Percentiles rank a stretch among this genome's conserved stretches.
Evolutionary conservation across 768 basidiomycete genomes (phyloP).

Genomic region (Amanita molliuscula): DNA sequence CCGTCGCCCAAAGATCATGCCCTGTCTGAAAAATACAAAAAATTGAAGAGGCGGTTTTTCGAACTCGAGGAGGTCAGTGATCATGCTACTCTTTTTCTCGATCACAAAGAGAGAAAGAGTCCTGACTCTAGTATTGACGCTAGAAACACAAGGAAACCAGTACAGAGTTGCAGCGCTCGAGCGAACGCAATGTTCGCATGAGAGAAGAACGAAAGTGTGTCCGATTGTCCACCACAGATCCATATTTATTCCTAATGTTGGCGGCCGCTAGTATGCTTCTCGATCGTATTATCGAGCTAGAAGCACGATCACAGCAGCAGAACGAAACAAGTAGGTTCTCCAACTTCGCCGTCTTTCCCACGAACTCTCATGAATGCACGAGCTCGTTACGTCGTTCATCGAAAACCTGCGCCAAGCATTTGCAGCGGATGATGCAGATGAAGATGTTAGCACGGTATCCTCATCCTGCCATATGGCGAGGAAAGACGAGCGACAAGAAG

Average conservation of each 20-base stretch:
- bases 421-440: constrained; percentile 33
- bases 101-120: constrained; percentile 15
- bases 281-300: constrained; percentile 54
- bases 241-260: constrained; percentile 4
- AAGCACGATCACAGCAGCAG: constrained; percentile 26
- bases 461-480: constrained; percentile 35
- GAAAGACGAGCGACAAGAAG: constrained; percentile 32
- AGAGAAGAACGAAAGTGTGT: constrained; percentile 55
- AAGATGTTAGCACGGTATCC: constrained; percentile 35
- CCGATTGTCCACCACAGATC: constrained; percentile 1
- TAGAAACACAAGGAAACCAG: constrained; percentile 54
- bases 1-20: constrained; percentile 26
- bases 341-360: constrained; percentile 24
- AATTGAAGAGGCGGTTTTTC: constrained; percentile 54
- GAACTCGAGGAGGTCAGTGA: constrained; percentile 61
- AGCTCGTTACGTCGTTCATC: constrained; percentile 32
- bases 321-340: background rate
- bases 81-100: constrained; percentile 15
- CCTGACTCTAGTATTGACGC: constrained; percentile 18
- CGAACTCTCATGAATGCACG: constrained; percentile 33
- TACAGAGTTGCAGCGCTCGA: constrained; percentile 46
- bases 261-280: constrained; percentile 32
- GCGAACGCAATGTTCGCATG: constrained; percentile 53
- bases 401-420: constrained; percentile 38
- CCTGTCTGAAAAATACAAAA: constrained; percentile 49